Evolutionary conservation across 1,139 yeast species (phyloP).

Genomic region (Meyerozyma sp.): DNA sequence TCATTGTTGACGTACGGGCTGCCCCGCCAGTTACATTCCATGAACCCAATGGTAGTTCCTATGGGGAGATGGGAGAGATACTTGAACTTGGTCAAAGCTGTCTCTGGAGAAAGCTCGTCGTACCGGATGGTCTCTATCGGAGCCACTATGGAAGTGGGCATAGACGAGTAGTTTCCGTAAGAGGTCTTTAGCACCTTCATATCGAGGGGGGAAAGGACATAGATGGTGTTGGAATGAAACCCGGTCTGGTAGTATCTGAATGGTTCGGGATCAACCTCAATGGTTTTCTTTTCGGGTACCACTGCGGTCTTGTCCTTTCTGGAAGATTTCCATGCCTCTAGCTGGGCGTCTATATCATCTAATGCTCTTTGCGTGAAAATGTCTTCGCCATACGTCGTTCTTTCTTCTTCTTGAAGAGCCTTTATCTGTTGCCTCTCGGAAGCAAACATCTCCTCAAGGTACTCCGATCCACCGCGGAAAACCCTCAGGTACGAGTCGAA

Average conservation of each 20-base stretch:
- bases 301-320: conserved; percentile 7
- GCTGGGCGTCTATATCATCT: conserved; percentile 43
- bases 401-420: conserved; percentile 50
- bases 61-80: conserved; percentile 77
- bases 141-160: conserved; percentile 62
- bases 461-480: conserved; percentile 56
- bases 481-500: conserved; percentile 43
- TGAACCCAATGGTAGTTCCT: conserved; percentile 77
- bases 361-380: conserved; percentile 55
- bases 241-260: conserved; percentile 64
- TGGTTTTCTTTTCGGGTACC: not conserved
- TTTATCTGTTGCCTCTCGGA: conserved; percentile 49
- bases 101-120: conserved; percentile 52
- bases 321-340: conserved; percentile 30
- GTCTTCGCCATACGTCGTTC: conserved; percentile 53
- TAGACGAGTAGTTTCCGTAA: conserved; percentile 52
- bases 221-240: conserved; percentile 60
- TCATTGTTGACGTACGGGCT: conserved; percentile 39
- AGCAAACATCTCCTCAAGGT: conserved; percentile 48
- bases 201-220: conserved; percentile 73
- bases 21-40: conserved; percentile 79
- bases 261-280: not conserved
- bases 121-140: conserved; percentile 66
- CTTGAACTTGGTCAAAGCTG: conserved; percentile 57
- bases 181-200: conserved; percentile 63